Evolutionary conservation across 805 yeast species (phyloP).

Genomic region (Suhomyces prunicola): DNA sequence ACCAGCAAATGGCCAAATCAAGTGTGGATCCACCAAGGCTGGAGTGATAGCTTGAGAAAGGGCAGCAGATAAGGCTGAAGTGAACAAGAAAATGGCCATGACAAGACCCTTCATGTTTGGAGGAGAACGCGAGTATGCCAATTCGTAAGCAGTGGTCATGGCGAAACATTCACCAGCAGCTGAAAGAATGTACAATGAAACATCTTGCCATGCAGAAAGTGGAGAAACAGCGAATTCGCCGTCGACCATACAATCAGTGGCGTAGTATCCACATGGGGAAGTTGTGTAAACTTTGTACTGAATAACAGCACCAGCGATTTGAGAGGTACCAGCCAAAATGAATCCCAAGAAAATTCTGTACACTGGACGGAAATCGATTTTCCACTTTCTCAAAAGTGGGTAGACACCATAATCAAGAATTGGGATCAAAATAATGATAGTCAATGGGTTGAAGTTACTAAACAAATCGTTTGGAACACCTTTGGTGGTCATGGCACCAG

Average conservation of each 20-base stretch:
- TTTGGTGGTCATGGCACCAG: conserved; percentile 50
- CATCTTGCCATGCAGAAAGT: conserved; percentile 30
- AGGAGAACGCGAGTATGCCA: conserved; percentile 53
- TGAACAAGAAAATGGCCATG: conserved; percentile 43
- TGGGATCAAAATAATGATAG: conserved; percentile 52
- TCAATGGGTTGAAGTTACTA: conserved; percentile 52
- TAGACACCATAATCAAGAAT: conserved; percentile 47
- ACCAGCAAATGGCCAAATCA: conserved; percentile 43
- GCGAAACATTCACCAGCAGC: conserved; percentile 56
- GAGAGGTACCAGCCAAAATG: conserved; percentile 43
- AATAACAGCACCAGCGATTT: conserved; percentile 48
- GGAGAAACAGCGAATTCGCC: conserved; percentile 19
- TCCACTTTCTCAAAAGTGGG: conserved; percentile 42
- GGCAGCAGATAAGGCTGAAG: conserved; percentile 48
- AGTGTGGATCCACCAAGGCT: conserved; percentile 38
- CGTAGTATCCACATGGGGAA: conserved; percentile 50
- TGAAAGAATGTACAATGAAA: conserved; percentile 34
- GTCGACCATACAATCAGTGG: conserved; percentile 30
- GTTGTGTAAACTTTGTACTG: conserved; percentile 47
- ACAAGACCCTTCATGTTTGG: conserved; percentile 50
- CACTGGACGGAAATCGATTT: conserved; percentile 42
- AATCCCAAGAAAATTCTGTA: conserved; percentile 48
- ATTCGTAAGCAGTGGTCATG: conserved; percentile 49
- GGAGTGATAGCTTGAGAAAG: conserved; percentile 41
- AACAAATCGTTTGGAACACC: conserved; percentile 58